These are phyloP conservation scores for Wallacemonas sp. DNA, from an alignment of 208 protist genomes.

Conservation along the genomic window DNA sequence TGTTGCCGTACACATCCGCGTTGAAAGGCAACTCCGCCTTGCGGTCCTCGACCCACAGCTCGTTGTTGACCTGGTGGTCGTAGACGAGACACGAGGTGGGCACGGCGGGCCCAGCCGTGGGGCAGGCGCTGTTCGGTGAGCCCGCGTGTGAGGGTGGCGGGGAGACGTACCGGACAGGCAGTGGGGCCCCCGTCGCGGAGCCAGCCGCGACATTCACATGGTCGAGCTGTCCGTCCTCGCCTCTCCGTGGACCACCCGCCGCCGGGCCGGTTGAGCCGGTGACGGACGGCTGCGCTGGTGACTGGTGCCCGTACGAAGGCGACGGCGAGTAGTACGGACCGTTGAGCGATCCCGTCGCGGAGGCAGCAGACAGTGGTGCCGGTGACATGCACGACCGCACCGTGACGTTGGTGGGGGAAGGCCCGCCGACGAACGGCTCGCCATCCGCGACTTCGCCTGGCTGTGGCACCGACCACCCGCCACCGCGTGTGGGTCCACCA, in stretches of 20 bases:
- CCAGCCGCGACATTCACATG: too few species aligned
- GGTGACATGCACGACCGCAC: too few species aligned
- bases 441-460: too few species aligned
- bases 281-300: background rate
- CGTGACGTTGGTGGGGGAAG: too few species aligned
- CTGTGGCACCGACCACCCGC: too few species aligned
- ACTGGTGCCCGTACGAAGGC: background rate
- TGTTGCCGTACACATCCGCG: conserved; percentile 56
- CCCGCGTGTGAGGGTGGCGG: conserved; percentile 1
- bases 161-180: conserved; percentile 2
- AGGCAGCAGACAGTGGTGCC: background rate
- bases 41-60: conserved; percentile 67
- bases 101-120: background rate
- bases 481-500: too few species aligned
- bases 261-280: too few species aligned
- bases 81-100: conserved; percentile 34
- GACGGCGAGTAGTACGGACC: background rate
- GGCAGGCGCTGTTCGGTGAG: background rate
- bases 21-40: conserved; percentile 50
- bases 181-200: too few species aligned
- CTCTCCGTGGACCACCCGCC: too few species aligned
- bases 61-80: conserved; percentile 52
- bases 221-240: too few species aligned
- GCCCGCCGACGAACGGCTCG: too few species aligned
- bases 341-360: background rate